These are phyloP conservation scores for Cladosporium austrohemisphaericum DNA, from an alignment of 2,329 filamentous ascomycete genomes.

Conservation along the genomic window DNA sequence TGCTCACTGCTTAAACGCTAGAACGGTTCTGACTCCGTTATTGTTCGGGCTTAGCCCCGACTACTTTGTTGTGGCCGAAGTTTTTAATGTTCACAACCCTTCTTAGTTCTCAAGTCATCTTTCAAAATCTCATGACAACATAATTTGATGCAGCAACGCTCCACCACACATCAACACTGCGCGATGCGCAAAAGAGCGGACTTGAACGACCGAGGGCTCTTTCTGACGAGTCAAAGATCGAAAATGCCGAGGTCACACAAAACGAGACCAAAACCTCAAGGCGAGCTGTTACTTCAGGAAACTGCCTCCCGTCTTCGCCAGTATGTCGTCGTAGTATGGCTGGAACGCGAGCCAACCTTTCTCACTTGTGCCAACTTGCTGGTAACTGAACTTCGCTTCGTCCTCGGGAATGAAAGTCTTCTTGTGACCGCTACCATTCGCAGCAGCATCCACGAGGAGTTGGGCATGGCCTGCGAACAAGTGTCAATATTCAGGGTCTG, in stretches of 20 bases:
- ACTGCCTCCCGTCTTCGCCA: slow-evolving; percentile 48
- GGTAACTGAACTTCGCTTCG: slow-evolving; percentile 39
- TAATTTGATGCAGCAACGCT: too few relatives aligned
- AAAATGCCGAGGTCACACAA: too few relatives aligned
- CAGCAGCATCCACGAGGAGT: slow-evolving; percentile 42
- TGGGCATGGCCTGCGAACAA: slow-evolving; percentile 36
- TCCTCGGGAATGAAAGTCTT: slow-evolving; percentile 40
- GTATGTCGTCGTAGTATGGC: slow-evolving; percentile 52
- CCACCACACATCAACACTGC: too few relatives aligned
- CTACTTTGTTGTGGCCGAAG: too few relatives aligned
- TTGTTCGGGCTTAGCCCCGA: background rate
- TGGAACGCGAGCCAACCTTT: slow-evolving; percentile 55
- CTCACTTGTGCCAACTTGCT: slow-evolving; percentile 44
- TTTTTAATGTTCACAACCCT: too few relatives aligned
- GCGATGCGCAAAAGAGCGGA: too few relatives aligned
- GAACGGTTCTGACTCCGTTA: background rate
- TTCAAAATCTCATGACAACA: too few relatives aligned
- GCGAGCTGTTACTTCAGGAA: slow-evolving; percentile 39
- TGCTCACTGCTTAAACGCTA: slow-evolving; percentile 9
- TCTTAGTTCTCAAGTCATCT: too few relatives aligned
- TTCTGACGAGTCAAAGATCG: background rate
- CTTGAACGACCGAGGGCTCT: background rate
- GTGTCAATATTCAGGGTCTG: background rate
- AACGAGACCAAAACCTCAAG: too few relatives aligned
- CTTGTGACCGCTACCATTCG: slow-evolving; percentile 37